A percentile compares a stretch with the other conserved stretches of the same genome.
These are phyloP conservation scores for Madurella mycetomatis DNA, from an alignment of 2,329 filamentous ascomycete species.

Conservation along the genomic window DNA sequence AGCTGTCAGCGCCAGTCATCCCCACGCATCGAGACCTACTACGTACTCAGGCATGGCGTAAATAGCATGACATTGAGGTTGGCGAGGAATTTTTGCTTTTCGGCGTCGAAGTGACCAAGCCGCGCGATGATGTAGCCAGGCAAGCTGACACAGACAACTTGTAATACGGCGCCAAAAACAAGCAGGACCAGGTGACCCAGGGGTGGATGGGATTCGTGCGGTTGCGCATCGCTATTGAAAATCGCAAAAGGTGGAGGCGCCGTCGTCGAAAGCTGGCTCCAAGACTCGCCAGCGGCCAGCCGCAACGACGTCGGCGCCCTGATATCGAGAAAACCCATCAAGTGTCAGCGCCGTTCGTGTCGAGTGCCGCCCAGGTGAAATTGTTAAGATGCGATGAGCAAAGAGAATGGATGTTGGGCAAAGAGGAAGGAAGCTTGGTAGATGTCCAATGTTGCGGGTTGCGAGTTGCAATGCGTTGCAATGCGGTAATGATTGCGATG, in stretches of 20 bases:
- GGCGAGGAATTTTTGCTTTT: conserved; percentile 93
- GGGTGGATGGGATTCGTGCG: conserved; percentile 57
- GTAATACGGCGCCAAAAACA: conserved; percentile 90
- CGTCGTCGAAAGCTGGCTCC: conserved; percentile 24
- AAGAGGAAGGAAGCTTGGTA: neutral
- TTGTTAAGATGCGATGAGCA: neutral
- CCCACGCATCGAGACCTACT: neutral
- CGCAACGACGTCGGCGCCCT: conserved; percentile 44
- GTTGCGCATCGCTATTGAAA: conserved; percentile 32
- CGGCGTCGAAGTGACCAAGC: conserved; percentile 88
- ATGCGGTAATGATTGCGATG: conserved; percentile 5
- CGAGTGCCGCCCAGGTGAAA: neutral
- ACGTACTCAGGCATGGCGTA: conserved; percentile 85
- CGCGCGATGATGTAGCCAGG: conserved; percentile 91
- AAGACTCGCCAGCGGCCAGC: conserved; percentile 28
- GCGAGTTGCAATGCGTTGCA: neutral
- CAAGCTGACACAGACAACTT: conserved; percentile 90
- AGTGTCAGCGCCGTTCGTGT: conserved; percentile 20
- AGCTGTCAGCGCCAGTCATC: neutral
- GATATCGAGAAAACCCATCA: conserved; percentile 32
- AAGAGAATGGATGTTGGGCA: neutral
- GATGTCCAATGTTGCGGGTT: neutral
- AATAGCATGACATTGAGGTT: conserved; percentile 96
- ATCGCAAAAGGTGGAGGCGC: conserved; percentile 38
- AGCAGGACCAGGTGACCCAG: conserved; percentile 68